phyloP scores from a whole-genome alignment of 306 rosid genomes.

The Amphicarpaea edgeworthii region DNA sequence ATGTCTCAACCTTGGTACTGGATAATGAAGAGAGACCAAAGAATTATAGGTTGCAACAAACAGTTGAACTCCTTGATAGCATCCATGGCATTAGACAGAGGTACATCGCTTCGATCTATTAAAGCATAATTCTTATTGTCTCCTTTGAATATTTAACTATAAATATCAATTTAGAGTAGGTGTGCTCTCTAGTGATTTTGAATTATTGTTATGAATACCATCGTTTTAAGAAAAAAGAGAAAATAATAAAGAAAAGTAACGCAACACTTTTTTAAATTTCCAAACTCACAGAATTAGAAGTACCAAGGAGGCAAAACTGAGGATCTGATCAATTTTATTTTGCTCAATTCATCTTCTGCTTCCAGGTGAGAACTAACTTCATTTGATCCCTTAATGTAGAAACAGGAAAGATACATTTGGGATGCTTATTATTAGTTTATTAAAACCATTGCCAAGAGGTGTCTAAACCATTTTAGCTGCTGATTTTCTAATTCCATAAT shows the following conservation, averaged over 20 bases:
- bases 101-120: constrained; percentile 49
- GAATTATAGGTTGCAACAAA: constrained; percentile 73
- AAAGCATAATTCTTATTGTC: constrained; percentile 12
- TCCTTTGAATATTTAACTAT: constrained; percentile 32
- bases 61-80: constrained; percentile 75
- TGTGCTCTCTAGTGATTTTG: constrained; percentile 4
- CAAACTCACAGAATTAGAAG: constrained; percentile 58
- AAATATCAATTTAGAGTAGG: background rate
- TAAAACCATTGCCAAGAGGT: background rate
- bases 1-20: constrained; percentile 67
- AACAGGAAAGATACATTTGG: constrained; percentile 25
- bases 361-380: constrained; percentile 49
- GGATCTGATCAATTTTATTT: constrained; percentile 52
- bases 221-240: background rate
- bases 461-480: background rate
- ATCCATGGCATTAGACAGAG: constrained; percentile 69
- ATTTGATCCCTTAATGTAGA: constrained; percentile 24
- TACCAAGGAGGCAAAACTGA: constrained; percentile 53
- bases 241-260: background rate
- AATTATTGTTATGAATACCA: constrained; percentile 3
- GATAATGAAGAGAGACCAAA: constrained; percentile 65
- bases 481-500: too few relatives aligned
- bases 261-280: constrained; percentile 14
- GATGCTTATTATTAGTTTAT: constrained; percentile 26
- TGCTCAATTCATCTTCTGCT: constrained; percentile 37